Conservation (phyloP, 192 early-diverging fungal species). For the Coemansia sp. region DNA sequence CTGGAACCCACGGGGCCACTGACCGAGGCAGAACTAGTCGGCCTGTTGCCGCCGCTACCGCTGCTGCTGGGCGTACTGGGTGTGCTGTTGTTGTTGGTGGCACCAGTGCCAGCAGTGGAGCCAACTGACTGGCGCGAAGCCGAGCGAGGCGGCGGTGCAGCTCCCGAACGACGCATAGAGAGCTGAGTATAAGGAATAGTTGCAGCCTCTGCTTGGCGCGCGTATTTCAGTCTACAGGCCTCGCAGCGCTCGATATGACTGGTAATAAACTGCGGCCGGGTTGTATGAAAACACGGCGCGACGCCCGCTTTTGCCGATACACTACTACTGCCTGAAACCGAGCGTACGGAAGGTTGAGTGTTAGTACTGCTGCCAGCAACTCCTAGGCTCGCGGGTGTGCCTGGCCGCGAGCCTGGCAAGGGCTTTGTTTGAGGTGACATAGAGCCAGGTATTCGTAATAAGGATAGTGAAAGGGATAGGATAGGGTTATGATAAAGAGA, state of each 20-base stretch:
- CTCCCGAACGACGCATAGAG: constrained; percentile 34
- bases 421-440: constrained; percentile 37
- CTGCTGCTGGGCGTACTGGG: background rate
- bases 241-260: constrained; percentile 57
- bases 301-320: constrained; percentile 29
- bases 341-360: constrained; percentile 24
- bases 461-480: background rate
- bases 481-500: constrained; percentile 5
- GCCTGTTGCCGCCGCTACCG: constrained; percentile 15
- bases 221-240: constrained; percentile 56
- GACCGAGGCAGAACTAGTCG: constrained; percentile 38
- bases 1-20: constrained; percentile 19
- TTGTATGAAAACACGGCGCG: constrained; percentile 56
- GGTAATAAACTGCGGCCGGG: constrained; percentile 56
- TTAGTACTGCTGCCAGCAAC: constrained; percentile 25
- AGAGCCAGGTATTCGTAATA: background rate
- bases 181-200: constrained; percentile 42
- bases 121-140: constrained; percentile 43
- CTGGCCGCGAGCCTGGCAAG: constrained; percentile 20
- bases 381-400: constrained; percentile 32
- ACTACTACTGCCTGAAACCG: constrained; percentile 51
- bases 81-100: background rate
- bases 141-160: constrained; percentile 24
- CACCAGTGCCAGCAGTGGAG: background rate
- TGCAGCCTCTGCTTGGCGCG: constrained; percentile 49